Base-by-base conservation (phyloP, 2,329 filamentous ascomycete genomes). In the Phialemonium atrogriseum region DNA sequence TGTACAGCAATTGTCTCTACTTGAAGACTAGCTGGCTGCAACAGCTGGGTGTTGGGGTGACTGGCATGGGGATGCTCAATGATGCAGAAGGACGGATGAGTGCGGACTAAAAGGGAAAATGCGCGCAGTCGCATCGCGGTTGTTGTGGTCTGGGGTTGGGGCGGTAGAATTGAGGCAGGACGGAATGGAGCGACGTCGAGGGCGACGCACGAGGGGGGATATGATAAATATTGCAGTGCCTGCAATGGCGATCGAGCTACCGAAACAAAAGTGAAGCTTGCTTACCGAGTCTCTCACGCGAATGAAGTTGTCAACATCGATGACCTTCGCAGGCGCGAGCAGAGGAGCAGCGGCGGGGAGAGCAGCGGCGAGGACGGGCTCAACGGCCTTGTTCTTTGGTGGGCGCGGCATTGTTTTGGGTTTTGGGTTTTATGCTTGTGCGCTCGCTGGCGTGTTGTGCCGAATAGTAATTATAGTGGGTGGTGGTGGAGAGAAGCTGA, bases 271-370 rank as follows among this genome's bases (percentile, higher is more conserved):
- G n/a, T n/a, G n/a, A n/a, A n/a, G n/a, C n/a, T 33, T 36, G 63
- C 83, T 72, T 78, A 93, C 86, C 54, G 77, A 80, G 55, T 93
- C 85, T 49, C 85, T 76, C 29, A 87, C 85, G 51, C 80, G 71
- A 38, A 84, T 71, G 55, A 89, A 89, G 56, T 84, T 80, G 36
- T 85, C 80, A 35, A 82, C 69, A 39, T 85, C 76, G 42, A 83
- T 73, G 24, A 65, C 58, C 46, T 65, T 59, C 35, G 52, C 46
- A 29, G 62, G 56, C 34, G n/a, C n/a, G n/a, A n/a, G 54, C 44
- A 23, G 56, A 49, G 34, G 51, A 19, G 51, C 52, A 37, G 46
- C 42, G 37, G 35, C 41, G 32, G 46, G 46, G 28, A 49, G 43
- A 15, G 37, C 42, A 13, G 39, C 37, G 12, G 34, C 33, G 15